Percentiles rank a stretch among this genome's conserved stretches.
Evolutionary conservation across 345 rosid species (phyloP).

Genomic region (Firmiana major): DNA sequence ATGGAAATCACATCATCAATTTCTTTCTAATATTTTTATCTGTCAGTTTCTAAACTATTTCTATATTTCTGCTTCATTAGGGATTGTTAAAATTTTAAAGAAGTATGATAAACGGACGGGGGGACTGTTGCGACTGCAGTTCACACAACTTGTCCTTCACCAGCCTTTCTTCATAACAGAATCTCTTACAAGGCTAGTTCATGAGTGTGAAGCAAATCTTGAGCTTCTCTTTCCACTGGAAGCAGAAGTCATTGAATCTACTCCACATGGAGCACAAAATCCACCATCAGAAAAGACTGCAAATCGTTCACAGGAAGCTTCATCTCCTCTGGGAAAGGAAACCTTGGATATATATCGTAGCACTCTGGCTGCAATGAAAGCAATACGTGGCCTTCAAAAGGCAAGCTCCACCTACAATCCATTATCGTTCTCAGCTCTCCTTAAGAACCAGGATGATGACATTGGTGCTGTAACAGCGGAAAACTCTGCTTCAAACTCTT

Average conservation of each 20-base stretch:
- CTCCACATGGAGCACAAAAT: slow-evolving; percentile 19
- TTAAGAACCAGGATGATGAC: slow-evolving; percentile 55
- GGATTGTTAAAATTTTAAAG: slow-evolving; percentile 82
- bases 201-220: slow-evolving; percentile 79
- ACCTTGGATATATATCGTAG: slow-evolving; percentile 70
- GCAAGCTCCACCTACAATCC: slow-evolving; percentile 92
- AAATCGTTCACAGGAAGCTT: slow-evolving; percentile 33
- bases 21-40: background rate
- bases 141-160: slow-evolving; percentile 69
- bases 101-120: slow-evolving; percentile 92
- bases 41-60: slow-evolving; percentile 12
- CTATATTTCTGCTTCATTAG: slow-evolving; percentile 28
- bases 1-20: background rate
- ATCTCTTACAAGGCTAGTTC: slow-evolving; percentile 79
- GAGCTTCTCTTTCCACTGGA: slow-evolving; percentile 85
- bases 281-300: slow-evolving; percentile 24
- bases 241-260: slow-evolving; percentile 76
- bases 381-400: slow-evolving; percentile 76
- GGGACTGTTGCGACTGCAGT: slow-evolving; percentile 67
- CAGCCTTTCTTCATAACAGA: slow-evolving; percentile 87
- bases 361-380: slow-evolving; percentile 93
- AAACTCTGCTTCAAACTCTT: slow-evolving; percentile 60
- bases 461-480: slow-evolving; percentile 66
- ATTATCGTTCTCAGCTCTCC: slow-evolving; percentile 58
- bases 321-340: slow-evolving; percentile 55